These are phyloP conservation scores for Septoria petroselini DNA, from an alignment of 2,329 filamentous ascomycete genomes.

Conservation along the genomic window DNA sequence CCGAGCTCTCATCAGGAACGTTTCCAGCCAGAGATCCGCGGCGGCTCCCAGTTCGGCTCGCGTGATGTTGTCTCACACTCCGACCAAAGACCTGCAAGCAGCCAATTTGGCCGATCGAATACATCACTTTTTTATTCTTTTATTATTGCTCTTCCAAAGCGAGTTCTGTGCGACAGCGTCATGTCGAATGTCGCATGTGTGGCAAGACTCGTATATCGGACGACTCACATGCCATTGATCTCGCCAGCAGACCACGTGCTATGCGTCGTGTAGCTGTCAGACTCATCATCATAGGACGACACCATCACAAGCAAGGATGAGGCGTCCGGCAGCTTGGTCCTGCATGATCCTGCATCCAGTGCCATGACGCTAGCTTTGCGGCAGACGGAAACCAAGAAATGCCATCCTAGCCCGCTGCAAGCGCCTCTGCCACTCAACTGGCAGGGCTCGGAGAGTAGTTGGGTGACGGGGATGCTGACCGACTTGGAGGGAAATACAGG, in stretches of 20 bases:
- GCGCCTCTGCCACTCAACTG: constrained; percentile 12
- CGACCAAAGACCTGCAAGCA: neutral
- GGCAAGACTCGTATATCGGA: too few species aligned
- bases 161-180: constrained; percentile 4
- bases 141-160: too few species aligned
- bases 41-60: neutral
- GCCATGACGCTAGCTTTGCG: neutral
- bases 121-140: too few species aligned
- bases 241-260: neutral
- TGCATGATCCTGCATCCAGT: neutral
- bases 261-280: neutral
- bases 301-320: neutral
- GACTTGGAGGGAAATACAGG: neutral
- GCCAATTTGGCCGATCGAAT: neutral
- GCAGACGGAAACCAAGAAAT: constrained; percentile 13
- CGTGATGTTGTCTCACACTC: neutral
- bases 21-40: neutral
- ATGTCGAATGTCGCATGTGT: neutral
- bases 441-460: constrained; percentile 7
- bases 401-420: constrained; percentile 7
- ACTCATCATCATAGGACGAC: constrained; percentile 1
- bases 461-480: constrained; percentile 5
- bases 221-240: too few species aligned
- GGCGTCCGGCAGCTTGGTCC: neutral
- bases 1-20: too few species aligned